Evolutionary conservation across 331 rosid genomes (phyloP).

Genomic region (Arachis monticola): DNA sequence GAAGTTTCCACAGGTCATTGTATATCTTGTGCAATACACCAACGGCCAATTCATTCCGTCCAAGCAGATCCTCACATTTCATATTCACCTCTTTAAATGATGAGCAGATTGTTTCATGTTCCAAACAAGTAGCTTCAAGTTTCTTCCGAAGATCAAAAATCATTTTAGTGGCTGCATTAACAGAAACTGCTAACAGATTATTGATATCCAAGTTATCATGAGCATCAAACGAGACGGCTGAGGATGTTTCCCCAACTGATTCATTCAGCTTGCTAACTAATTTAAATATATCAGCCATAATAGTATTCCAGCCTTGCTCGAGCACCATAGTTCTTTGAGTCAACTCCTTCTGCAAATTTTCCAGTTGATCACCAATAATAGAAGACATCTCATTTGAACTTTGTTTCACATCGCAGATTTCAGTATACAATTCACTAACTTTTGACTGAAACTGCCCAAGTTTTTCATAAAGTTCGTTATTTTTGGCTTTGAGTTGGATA

Average conservation of each 20-base stretch:
- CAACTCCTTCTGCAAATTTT: constrained; percentile 65
- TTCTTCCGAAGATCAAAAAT: constrained; percentile 68
- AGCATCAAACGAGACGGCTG: constrained; percentile 38
- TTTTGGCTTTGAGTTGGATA: constrained; percentile 51
- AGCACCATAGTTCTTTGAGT: constrained; percentile 61
- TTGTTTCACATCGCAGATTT: constrained; percentile 58
- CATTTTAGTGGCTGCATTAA: constrained; percentile 61
- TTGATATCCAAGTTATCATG: constrained; percentile 39
- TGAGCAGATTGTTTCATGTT: constrained; percentile 51
- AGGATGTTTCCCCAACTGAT: constrained; percentile 50
- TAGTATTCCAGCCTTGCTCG: constrained; percentile 67
- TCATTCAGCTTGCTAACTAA: constrained; percentile 67
- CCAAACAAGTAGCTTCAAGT: constrained; percentile 61
- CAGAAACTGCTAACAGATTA: constrained; percentile 55
- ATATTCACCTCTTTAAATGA: constrained; percentile 58
- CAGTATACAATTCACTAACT: constrained; percentile 59
- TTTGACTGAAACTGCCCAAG: constrained; percentile 60
- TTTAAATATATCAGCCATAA: constrained; percentile 54
- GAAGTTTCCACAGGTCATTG: constrained; percentile 59
- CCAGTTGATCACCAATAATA: constrained; percentile 60
- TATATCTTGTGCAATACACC: constrained; percentile 58
- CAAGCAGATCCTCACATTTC: constrained; percentile 63
- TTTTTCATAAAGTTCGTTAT: constrained; percentile 56
- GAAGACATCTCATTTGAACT: constrained; percentile 66
- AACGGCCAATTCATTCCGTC: constrained; percentile 65